phyloP scores from a whole-genome alignment of 768 basidiomycete species.

The Hysterangium stoloniferum region DNA sequence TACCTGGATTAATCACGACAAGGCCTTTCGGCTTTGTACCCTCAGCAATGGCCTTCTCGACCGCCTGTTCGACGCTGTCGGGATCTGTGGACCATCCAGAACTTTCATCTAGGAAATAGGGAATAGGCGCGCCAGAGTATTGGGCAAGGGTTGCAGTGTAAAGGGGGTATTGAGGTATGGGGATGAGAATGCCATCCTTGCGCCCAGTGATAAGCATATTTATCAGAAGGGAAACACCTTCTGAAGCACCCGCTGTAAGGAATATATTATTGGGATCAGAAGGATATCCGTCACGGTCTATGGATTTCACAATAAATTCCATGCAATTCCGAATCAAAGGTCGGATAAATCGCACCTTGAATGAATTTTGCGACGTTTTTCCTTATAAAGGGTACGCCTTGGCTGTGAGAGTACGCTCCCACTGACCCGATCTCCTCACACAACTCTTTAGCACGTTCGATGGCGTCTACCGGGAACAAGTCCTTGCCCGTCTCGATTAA shows the following conservation, averaged over 20 bases:
- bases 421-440: constrained; percentile 80
- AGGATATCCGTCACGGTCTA: constrained; percentile 87
- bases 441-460: constrained; percentile 77
- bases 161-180: constrained; percentile 96
- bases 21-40: constrained; percentile 70
- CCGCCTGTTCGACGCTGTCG: constrained; percentile 53
- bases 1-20: constrained; percentile 98
- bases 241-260: constrained; percentile 91
- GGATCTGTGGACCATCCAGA: constrained; percentile 78
- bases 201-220: constrained; percentile 67
- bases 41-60: constrained; percentile 55
- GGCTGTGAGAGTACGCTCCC: constrained; percentile 94
- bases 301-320: too few relatives aligned
- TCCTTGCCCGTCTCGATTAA: constrained; percentile 53
- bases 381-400: constrained; percentile 86
- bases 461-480: constrained; percentile 79
- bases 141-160: constrained; percentile 95
- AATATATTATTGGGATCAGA: constrained; percentile 81
- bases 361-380: constrained; percentile 87
- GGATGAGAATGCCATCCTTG: constrained; percentile 77
- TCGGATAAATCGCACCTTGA: constrained; percentile 47
- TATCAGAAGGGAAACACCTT: constrained; percentile 84
- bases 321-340: too few relatives aligned
- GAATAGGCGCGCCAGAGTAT: constrained; percentile 67
- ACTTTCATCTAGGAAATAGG: constrained; percentile 84